Evolutionary conservation across 2,329 filamentous ascomycete genomes (phyloP).

Genomic region (Aspergillus novofumigatus): DNA sequence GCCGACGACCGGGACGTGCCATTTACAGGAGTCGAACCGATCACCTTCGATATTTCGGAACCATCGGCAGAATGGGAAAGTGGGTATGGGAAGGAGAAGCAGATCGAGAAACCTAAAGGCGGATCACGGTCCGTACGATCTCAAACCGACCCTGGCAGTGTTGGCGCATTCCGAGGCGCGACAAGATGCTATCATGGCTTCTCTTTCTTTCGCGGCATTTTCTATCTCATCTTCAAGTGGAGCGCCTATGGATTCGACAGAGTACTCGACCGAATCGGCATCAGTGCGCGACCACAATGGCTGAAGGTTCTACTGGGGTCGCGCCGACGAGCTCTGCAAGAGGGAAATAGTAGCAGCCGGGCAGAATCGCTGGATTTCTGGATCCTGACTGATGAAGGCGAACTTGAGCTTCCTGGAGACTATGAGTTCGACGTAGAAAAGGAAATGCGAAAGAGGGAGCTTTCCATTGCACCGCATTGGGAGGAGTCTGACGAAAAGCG

Average conservation of each 20-base stretch:
- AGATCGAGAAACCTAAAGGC: slow-evolving; percentile 38
- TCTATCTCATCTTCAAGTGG: slow-evolving; percentile 59
- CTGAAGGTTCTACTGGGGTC: slow-evolving; percentile 42
- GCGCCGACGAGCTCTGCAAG: slow-evolving; percentile 15
- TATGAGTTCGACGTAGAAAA: slow-evolving; percentile 74
- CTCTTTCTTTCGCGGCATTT: slow-evolving; percentile 72
- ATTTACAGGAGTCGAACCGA: slow-evolving; percentile 30
- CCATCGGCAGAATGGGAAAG: slow-evolving; percentile 38
- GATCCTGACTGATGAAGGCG: slow-evolving; percentile 51
- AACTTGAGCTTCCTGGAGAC: slow-evolving; percentile 53
- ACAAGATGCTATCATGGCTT: slow-evolving; percentile 70
- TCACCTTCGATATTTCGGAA: slow-evolving; percentile 34
- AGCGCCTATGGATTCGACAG: slow-evolving; percentile 53
- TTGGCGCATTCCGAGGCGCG: slow-evolving; percentile 74
- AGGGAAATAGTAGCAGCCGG: slow-evolving; percentile 9
- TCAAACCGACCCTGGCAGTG: slow-evolving; percentile 52
- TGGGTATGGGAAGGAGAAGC: slow-evolving; percentile 45
- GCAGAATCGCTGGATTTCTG: slow-evolving; percentile 48
- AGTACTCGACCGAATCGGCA: slow-evolving; percentile 55
- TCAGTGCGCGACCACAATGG: slow-evolving; percentile 62
- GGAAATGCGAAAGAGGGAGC: slow-evolving; percentile 65
- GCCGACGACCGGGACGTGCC: slow-evolving; percentile 13
- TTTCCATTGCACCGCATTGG: slow-evolving; percentile 38
- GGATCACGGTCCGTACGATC: slow-evolving; percentile 34
- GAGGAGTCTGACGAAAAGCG: slow-evolving; percentile 56